Base-by-base conservation (phyloP, 345 rosid genomes). In the Linum lewisii region DNA sequence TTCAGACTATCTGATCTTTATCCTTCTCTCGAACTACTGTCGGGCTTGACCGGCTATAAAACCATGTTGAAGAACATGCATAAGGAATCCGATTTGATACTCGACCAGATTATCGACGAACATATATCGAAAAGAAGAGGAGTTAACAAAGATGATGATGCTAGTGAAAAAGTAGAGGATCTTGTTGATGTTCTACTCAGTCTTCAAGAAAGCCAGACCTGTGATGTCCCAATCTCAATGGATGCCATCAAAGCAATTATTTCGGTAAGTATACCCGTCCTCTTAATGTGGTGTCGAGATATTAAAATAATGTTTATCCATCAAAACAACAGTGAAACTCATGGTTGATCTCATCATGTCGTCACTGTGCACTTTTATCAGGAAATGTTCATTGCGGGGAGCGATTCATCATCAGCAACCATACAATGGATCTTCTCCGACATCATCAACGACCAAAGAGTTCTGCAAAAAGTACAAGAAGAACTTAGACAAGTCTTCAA, bases 101-200 rank as follows among this genome's bases (percentile, higher is more conserved):
- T 56, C 0, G 36, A 56, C 2, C 16, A 2, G 3, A 26, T 56
- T 7, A 24, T 56, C 18, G 37, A 24, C 2, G 59, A 24, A 9
- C 59, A 56, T 25, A 24, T 5, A 56, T 36, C 37, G n/a, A 18
- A 51, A 6, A 24, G 37, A 14, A 24, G 3, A 19, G 26, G 16
- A 5, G 37, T 6, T 24, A 0, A 56, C 20, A n/a, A 25, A 0
- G 36, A 25, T 11, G n/a, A n/a, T n/a, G n/a, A n/a, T n/a, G n/a
- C n/a, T n/a, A n/a, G n/a, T n/a, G n/a, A n/a, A n/a, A 37, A 4
- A 2, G n/a, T n/a, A n/a, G 37, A 24, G 7, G 59, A 56, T 56
- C 59, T 56, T 7, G 59, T 56, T 4, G 59, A 56, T 16, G 59
- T 56, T 8, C 59, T 24, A 9, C 6, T 56, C n/a, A 24, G 25